Evolutionary conservation across 2,329 filamentous ascomycete genomes (phyloP).

Genomic region (Coleophoma cylindrospora): DNA sequence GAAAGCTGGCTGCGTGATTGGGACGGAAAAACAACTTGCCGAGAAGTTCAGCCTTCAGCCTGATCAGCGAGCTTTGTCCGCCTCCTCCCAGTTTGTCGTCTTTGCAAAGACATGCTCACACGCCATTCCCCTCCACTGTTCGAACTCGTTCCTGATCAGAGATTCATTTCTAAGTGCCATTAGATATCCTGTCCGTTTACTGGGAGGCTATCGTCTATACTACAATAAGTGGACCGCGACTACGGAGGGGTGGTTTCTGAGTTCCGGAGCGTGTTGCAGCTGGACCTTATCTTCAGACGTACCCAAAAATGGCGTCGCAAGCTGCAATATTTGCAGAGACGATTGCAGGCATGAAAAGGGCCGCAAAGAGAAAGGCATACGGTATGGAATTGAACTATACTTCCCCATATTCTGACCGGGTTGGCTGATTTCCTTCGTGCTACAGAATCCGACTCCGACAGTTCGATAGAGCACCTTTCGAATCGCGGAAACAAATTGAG

Average conservation of each 20-base stretch:
- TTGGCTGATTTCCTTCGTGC: slow-evolving; percentile 9
- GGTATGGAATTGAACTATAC: slow-evolving; percentile 33
- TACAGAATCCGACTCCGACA: slow-evolving; percentile 74
- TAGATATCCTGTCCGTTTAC: no score
- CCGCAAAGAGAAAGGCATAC: slow-evolving; percentile 58
- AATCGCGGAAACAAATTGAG: slow-evolving; percentile 79
- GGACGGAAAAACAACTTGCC: no score
- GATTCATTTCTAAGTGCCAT: no score
- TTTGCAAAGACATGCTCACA: no score
- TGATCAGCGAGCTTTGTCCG: neutral
- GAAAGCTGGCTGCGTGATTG: no score
- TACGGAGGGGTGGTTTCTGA: no score
- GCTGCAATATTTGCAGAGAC: slow-evolving; percentile 62
- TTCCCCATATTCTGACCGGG: slow-evolving; percentile 1
- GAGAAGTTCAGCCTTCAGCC: neutral
- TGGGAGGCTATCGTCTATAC: no score
- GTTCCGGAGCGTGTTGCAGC: no score
- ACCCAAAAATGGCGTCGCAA: slow-evolving; percentile 43
- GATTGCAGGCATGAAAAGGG: slow-evolving; percentile 63
- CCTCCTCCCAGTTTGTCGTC: neutral
- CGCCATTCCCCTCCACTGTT: no score
- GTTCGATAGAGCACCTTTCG: slow-evolving; percentile 61
- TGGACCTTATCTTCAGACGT: no score
- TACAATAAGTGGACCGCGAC: no score
- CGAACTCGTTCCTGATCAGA: no score